Evolutionary conservation across 73 alveolate genomes (phyloP).

Genomic region (Paramecium pentaurelia): DNA sequence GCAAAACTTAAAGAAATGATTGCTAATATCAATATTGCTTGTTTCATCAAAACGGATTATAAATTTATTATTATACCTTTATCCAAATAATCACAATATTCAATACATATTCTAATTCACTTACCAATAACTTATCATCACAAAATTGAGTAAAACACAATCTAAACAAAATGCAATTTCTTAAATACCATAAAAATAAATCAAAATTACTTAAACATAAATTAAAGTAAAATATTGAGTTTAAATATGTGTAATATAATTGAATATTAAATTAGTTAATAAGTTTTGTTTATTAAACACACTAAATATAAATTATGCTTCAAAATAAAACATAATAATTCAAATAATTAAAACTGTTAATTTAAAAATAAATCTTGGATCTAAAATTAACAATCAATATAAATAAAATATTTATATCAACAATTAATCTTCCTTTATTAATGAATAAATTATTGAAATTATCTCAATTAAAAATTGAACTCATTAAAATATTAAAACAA

Average conservation of each 20-base stretch:
- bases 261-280: not conserved
- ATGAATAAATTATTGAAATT: no score
- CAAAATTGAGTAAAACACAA: not conserved
- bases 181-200: no score
- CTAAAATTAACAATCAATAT: no score
- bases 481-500: no score
- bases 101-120: not conserved
- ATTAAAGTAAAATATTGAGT: no score
- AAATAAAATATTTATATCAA: no score
- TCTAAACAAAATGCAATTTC: not conserved
- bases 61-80: not conserved
- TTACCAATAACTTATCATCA: no score
- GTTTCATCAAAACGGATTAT: conserved; percentile 43
- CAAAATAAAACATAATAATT: not conserved
- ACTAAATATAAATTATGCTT: no score
- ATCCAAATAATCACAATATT: not conserved
- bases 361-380: no score
- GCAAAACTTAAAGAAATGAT: not conserved
- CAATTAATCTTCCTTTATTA: no score
- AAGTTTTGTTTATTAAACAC: not conserved
- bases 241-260: no score
- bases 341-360: not conserved
- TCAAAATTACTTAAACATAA: not conserved
- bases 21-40: not conserved
- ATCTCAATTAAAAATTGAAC: no score